Conservation (phyloP, 1,139 yeast genomes). For the Oligophagozyma castellii region DNA sequence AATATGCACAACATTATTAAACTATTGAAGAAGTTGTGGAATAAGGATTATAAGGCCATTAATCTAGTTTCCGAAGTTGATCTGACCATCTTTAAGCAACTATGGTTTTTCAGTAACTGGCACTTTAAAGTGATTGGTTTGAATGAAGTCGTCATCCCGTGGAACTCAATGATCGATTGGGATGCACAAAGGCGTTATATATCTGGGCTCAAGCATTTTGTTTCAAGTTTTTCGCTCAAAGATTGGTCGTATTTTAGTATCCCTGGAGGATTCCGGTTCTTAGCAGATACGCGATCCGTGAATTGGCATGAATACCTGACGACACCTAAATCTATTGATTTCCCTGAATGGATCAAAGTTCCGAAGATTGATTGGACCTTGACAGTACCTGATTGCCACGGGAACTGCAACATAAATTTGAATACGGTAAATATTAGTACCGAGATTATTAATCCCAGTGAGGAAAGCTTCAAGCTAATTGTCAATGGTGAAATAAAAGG, state of each 20-base stretch:
- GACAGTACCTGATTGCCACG: constrained; percentile 6
- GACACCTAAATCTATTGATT: background rate
- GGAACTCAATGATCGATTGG: constrained; percentile 20
- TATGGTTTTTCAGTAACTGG: constrained; percentile 1
- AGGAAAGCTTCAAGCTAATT: no score
- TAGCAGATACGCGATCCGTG: background rate
- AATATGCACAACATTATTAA: constrained; percentile 14
- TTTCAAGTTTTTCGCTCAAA: background rate
- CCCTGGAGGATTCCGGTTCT: constrained; percentile 1
- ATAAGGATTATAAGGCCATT: constrained; percentile 13
- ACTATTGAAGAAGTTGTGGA: constrained; percentile 18
- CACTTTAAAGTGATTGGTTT: constrained; percentile 13
- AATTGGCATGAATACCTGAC: background rate
- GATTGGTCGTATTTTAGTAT: constrained; percentile 3
- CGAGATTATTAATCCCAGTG: constrained; percentile 4
- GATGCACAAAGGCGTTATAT: no score
- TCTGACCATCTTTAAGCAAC: constrained; percentile 9
- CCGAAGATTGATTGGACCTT: constrained; percentile 8
- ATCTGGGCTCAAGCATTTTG: no score
- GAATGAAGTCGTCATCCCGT: constrained; percentile 5
- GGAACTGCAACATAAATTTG: constrained; percentile 5
- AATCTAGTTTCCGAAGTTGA: constrained; percentile 17
- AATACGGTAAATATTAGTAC: constrained; percentile 3
- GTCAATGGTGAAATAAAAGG: constrained; percentile 4
- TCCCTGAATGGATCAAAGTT: background rate